Base-by-base conservation (phyloP, 2,329 filamentous ascomycete species). In the Ascosphaera apis region DNA sequence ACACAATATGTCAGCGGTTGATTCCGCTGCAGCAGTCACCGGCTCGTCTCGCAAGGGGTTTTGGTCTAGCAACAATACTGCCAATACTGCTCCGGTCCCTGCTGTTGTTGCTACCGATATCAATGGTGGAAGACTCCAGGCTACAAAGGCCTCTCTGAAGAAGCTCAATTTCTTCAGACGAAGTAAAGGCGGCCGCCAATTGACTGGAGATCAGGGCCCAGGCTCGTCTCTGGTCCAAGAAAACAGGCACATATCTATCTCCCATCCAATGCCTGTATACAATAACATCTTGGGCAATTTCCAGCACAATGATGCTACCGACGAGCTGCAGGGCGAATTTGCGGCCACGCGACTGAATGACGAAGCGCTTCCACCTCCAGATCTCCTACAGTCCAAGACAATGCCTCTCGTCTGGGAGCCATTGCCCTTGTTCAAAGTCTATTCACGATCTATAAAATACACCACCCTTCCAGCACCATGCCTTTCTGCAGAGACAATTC, bases 361-460 rank as follows among this genome's bases (percentile, higher is more conserved):
- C 4, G 15, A 12, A 3, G 15, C 15, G 4, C 31, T 8, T 9
- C 15, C 31, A 33, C 15, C 31, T 9, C 31, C 13, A 33, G 11
- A 17, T 6, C 5, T 13, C 4, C 5, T 18, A 12, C 15, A 5
- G 4, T 6, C 27, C 3, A 17, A 33, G n/a, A 31, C 30, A 4
- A 17, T 31, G 7, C n/a, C 30, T 12, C 16, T 17, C 4, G 12
- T 45, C 9, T 80, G 73, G 73, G 66, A 69, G 38, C 67, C 74
- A 12, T 79, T 81, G 4, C 79, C 82, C 2, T 58, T 93, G 9
- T 91, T 84, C 52, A 78, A 91, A 51, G 82, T 80, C 9, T 91
- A 83, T 50, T 76, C 80, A 0, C 83, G 91, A 53, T 72, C 81
- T 2, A 66, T 81, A 44, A 83, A 78, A 47, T 70, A 88, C 51